Base-by-base conservation (phyloP, 805 yeast species). In the Yamadazyma endophytica region DNA sequence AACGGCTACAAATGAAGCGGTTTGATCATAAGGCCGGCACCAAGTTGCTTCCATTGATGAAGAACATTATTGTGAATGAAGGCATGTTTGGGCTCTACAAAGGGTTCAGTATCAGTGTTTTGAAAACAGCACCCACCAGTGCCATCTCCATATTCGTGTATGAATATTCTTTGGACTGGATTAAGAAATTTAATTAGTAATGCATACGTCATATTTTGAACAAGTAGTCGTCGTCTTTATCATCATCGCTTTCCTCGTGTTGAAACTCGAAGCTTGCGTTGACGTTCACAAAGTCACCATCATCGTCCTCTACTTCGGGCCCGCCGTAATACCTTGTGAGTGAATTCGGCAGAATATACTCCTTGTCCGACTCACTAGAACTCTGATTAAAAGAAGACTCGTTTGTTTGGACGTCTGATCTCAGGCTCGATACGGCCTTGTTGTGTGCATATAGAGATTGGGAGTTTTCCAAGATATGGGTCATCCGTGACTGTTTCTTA, bases 51-150 rank as follows among this genome's bases (percentile, higher is more conserved):
- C 35, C 50, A 13, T 36, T 73, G 33, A 31, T 64, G 4, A 34
- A 39, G 5, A 51, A 62, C 3, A 73, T 87, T 21, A 36, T 77
- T 4, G 43, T 39, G 9, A 50, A 44, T 2, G 89, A 84, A 44
- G 95, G 96, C 0, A 2, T 71, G 0, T 45, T 54, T 6, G 92
- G 94, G 0, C 60, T 87, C 9, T 88, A 88, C 55, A 74, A 77
- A 32, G 96, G 96, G 0, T 70, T 80, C 35, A 58, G 75, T 1
- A 75, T 87, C 1, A 80, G 94, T 5, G 41, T 88, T 3, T 35
- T 82, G 30, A 88, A 88, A 52, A 75, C 85, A 9, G 92, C 90
- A 0, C 97, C 97, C 1, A 75, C 85, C 64, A 43, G 78, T 26
- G 85, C 86, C 1, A 54, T 82, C 4, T 73, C 87, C 1, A 62